Conservation (phyloP, 768 basidiomycete species). For the Russula lepida region DNA sequence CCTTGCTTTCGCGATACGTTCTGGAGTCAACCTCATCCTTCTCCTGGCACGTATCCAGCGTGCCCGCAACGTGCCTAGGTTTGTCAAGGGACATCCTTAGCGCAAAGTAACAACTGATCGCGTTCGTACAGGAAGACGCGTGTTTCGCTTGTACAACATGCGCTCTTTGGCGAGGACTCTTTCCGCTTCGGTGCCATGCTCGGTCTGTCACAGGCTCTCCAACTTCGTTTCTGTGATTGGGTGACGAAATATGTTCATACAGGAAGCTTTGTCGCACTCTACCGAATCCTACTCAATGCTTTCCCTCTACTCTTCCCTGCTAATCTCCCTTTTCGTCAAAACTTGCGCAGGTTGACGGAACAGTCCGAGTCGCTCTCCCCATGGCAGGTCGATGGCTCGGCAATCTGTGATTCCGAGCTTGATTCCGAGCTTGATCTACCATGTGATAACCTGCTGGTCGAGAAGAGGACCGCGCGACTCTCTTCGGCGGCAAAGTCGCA, state of each 20-base stretch:
- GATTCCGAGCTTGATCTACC: constrained; percentile 20
- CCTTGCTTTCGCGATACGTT: constrained; percentile 74
- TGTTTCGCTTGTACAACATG: constrained; percentile 64
- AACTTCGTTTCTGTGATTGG: too few relatives aligned
- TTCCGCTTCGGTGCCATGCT: constrained; percentile 85
- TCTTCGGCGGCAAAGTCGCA: constrained; percentile 59
- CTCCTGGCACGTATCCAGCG: constrained; percentile 64
- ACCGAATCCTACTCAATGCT: constrained; percentile 71
- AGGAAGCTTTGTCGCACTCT: constrained; percentile 72
- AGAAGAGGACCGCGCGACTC: constrained; percentile 39
- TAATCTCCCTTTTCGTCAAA: constrained; percentile 21
- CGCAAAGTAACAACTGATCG: too few relatives aligned
- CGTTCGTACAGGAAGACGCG: constrained; percentile 46
- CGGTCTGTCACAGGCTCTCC: constrained; percentile 33
- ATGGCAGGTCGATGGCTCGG: constrained; percentile 5
- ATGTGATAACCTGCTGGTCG: neutral
- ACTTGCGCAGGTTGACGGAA: constrained; percentile 5
- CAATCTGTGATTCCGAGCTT: constrained; percentile 21
- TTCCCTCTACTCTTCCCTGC: constrained; percentile 60
- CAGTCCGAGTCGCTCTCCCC: neutral
- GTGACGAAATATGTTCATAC: neutral
- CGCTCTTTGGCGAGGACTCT: constrained; percentile 76
- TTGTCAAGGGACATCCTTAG: too few relatives aligned
- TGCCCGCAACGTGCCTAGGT: constrained; percentile 35
- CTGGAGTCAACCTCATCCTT: constrained; percentile 74